Conservation (phyloP, 1,284 basidiomycete genomes). For the Marasmius oreades region DNA sequence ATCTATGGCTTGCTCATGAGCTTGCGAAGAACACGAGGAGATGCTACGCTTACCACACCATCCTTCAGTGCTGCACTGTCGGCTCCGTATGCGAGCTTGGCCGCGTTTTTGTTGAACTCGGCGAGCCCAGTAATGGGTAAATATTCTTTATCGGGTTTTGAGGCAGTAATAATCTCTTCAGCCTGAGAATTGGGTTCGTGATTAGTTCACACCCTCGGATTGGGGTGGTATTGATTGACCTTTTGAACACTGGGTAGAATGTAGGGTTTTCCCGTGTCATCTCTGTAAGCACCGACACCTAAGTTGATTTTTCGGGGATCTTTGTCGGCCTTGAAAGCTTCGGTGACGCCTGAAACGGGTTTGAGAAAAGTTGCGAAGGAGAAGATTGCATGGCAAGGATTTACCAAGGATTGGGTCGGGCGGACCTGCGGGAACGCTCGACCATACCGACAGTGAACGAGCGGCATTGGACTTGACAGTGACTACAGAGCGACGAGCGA, state of each 20-base stretch:
- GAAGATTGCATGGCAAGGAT: conserved; percentile 22
- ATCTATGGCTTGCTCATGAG: conserved; percentile 47
- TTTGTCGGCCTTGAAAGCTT: conserved; percentile 94
- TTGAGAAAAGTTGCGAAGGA: conserved; percentile 10
- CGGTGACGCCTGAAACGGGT: conserved; percentile 64
- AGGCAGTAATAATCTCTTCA: conserved; percentile 70
- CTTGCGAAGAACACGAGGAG: conserved; percentile 3
- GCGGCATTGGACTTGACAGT: conserved; percentile 32
- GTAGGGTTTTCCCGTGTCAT: conserved; percentile 94
- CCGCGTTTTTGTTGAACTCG: conserved; percentile 87
- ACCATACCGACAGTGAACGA: conserved; percentile 72
- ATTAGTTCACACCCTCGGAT: background rate
- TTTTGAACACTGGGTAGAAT: conserved; percentile 89
- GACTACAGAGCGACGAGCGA: conserved; percentile 41
- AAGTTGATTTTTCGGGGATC: conserved; percentile 94
- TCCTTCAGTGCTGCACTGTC: conserved; percentile 75
- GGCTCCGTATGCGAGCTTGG: conserved; percentile 88
- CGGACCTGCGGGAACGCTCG: conserved; percentile 81
- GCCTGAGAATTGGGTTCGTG: conserved; percentile 46
- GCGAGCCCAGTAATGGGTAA: conserved; percentile 92
- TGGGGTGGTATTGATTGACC: conserved; percentile 36
- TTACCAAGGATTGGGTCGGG: conserved; percentile 94
- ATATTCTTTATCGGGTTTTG: conserved; percentile 94
- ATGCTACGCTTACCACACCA: conserved; percentile 59
- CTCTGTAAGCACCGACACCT: conserved; percentile 93